Conservation (phyloP, 2,329 filamentous ascomycete species). For the Phialocephala subalpina region DNA sequence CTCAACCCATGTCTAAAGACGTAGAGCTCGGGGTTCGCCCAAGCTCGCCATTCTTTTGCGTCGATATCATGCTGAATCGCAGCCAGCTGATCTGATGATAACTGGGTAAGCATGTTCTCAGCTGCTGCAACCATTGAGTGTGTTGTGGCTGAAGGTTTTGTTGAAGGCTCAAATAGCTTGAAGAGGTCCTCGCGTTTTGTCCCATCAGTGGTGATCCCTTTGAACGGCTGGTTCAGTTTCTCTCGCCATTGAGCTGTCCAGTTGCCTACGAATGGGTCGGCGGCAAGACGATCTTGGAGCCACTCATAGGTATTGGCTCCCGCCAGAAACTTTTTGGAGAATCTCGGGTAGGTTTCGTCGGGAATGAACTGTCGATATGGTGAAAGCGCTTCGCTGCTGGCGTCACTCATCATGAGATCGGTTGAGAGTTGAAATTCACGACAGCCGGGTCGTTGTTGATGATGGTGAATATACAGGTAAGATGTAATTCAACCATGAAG, state of each 20-base stretch:
- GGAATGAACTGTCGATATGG: neutral
- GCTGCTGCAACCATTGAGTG: slow-evolving; percentile 4
- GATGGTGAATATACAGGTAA: neutral
- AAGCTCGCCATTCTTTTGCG: slow-evolving; percentile 7
- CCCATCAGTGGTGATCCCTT: slow-evolving; percentile 8
- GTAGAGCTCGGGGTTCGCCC: slow-evolving; percentile 21
- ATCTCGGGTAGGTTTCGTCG: neutral
- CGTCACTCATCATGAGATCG: neutral
- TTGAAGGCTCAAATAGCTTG: neutral
- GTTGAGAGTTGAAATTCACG: neutral
- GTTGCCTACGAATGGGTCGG: neutral
- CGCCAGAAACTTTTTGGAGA: neutral
- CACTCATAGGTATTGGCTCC: neutral
- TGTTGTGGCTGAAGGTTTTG: neutral
- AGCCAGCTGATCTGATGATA: neutral
- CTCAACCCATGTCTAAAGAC: slow-evolving; percentile 1
- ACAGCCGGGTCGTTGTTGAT: neutral
- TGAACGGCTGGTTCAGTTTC: neutral
- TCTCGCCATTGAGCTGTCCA: neutral
- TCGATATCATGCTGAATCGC: neutral
- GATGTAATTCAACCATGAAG: neutral
- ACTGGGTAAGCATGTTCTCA: neutral
- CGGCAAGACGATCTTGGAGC: neutral
- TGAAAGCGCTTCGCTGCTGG: neutral
- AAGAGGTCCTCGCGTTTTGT: neutral